Base-by-base conservation (phyloP, 2,329 filamentous ascomycete genomes). In the Atkinsonella hypoxylon region DNA sequence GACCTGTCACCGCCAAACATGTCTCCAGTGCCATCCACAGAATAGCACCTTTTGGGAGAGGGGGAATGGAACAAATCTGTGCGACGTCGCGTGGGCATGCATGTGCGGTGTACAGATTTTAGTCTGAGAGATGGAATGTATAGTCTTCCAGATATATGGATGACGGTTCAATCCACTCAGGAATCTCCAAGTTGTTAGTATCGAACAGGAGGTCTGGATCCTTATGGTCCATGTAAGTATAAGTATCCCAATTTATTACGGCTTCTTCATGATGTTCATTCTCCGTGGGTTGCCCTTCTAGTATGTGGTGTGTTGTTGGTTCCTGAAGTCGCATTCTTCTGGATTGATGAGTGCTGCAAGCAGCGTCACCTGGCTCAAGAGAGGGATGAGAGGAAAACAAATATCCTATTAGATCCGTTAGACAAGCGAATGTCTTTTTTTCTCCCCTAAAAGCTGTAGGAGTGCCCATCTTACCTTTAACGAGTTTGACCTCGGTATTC, bases 191-290 rank as follows among this genome's bases (percentile, higher is more conserved):
- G 26, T 30, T 38, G 11, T 51, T 49, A 13, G 41, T 32, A 32
- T 51, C 49, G 31, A 53, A 53, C 46, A 51, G n/a, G 13, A 49
- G 48, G 11, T 53, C 52, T 34, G 49, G 17, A 26, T 51, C 52
- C 34, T 36, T 12, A n/a, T 48, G 39, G 22, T 51, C 52, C 52
- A 51, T 49, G 38, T 53, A 51, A 32, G 40, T 49, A 17, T 44
- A 51, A 32, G 42, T 42, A 45, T 53, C 52, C 52, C 52, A 53
- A 18, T 45, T 49, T 34, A 42, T 15, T 26, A 39, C 15, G 52
- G 52, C 49, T 53, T 53, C 52, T 53, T 51, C 52, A 18, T 45
- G 40, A 45, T 48, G 46, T 31, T 44, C 41, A 50, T 53, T 49
- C 48, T 51, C 52, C 32, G 52, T 49, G 32, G 34, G 13, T 47